Percentiles rank a stretch among this genome's conserved stretches.
Evolutionary conservation across 192 early-diverging fungal species (phyloP).

Genomic region (Anaeromyces robustus): DNA sequence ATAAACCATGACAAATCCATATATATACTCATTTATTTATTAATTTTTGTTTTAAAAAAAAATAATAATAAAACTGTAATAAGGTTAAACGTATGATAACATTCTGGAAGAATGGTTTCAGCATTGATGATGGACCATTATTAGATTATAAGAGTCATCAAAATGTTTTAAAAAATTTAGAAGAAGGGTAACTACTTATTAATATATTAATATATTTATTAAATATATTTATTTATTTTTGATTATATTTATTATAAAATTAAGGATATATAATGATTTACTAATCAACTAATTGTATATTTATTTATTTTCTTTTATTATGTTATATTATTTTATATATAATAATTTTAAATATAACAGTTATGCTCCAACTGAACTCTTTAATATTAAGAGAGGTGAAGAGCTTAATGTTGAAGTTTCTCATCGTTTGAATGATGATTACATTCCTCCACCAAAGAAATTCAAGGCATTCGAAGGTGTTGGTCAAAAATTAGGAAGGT

Average conservation of each 20-base stretch:
- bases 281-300: no score
- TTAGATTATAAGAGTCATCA: constrained; percentile 73
- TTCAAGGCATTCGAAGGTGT: constrained; percentile 62
- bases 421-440: constrained; percentile 72
- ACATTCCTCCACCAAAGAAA: constrained; percentile 61
- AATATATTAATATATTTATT: no score
- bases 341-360: constrained; percentile 13
- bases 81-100: constrained; percentile 60
- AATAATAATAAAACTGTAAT: neutral
- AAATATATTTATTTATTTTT: no score
- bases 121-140: constrained; percentile 82
- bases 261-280: no score
- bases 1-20: no score
- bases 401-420: constrained; percentile 77
- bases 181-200: neutral
- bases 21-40: no score
- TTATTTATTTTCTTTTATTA: no score
- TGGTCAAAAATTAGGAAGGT: constrained; percentile 63
- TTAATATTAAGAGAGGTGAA: constrained; percentile 79
- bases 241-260: no score
- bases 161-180: constrained; percentile 51
- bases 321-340: no score
- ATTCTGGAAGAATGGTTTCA: constrained; percentile 95
- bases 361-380: constrained; percentile 66
- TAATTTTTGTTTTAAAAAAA: no score